Conservation (phyloP, 495 filamentous ascomycete genomes). For the Penicillium bialowiezense region DNA sequence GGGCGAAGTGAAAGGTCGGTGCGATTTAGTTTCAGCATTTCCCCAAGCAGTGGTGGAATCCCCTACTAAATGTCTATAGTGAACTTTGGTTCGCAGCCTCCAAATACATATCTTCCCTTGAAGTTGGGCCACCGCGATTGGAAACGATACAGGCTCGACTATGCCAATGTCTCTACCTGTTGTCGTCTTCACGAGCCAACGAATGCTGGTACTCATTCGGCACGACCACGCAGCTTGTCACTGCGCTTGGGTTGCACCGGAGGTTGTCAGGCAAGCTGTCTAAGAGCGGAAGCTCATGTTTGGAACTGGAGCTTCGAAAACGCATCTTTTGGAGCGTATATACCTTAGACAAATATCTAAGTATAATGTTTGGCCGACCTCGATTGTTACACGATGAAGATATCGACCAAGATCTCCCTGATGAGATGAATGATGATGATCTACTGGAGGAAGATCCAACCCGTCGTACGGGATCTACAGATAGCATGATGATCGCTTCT, state of each 20-base stretch:
- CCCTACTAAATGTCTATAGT: slow-evolving; percentile 12
- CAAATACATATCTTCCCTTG: slow-evolving; percentile 39
- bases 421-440: slow-evolving; percentile 53
- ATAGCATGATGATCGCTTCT: slow-evolving; percentile 49
- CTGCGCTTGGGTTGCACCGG: slow-evolving; percentile 43
- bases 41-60: neutral
- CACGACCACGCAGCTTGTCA: slow-evolving; percentile 44
- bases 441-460: slow-evolving; percentile 41
- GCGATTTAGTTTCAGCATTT: neutral
- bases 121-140: slow-evolving; percentile 41
- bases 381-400: slow-evolving; percentile 51
- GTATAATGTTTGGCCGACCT: slow-evolving; percentile 53
- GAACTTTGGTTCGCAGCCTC: slow-evolving; percentile 45
- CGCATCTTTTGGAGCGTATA: slow-evolving; percentile 58
- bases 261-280: slow-evolving; percentile 30
- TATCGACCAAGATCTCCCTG: slow-evolving; percentile 52
- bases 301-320: slow-evolving; percentile 45
- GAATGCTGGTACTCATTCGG: slow-evolving; percentile 51
- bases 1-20: slow-evolving; percentile 31
- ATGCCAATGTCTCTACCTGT: slow-evolving; percentile 44
- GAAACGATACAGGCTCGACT: slow-evolving; percentile 45
- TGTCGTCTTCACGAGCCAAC: slow-evolving; percentile 47
- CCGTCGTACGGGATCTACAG: slow-evolving; percentile 28
- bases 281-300: slow-evolving; percentile 30
- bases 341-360: slow-evolving; percentile 57